Base-by-base conservation (phyloP, 2,329 filamentous ascomycete species). In the Colletotrichum camelliae region DNA sequence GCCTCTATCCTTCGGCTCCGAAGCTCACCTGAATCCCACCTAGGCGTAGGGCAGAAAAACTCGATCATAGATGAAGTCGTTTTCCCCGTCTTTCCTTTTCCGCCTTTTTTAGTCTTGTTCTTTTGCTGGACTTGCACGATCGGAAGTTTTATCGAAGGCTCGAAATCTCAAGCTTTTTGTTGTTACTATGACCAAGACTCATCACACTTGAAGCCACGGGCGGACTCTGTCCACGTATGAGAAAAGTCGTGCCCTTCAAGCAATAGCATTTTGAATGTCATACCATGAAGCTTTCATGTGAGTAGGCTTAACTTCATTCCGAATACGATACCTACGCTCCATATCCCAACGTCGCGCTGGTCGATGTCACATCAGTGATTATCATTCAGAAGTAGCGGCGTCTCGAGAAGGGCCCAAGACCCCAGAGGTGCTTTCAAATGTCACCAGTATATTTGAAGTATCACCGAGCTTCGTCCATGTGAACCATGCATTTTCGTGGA, bases 11-110 rank as follows among this genome's bases (percentile, higher is more conserved):
- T 52, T 7, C 7, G 43, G 21, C n/a, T 16, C 4, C 7, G 13
- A 13, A 12, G 7, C 21, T n/a, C 10, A 21, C n/a, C n/a, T 5
- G n/a, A 21, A 21, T 12, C n/a, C 10, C n/a, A 21, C n/a, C 43
- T 21, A 52, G 12, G 5, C 43, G 21, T n/a, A 21, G 5, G 10
- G 18, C 4, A 13, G 18, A 16, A 13, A 21, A 52, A 21, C n/a
- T 52, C 12, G 4, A 3, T 16, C 12, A n/a, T 5, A 21, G 10
- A 48, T 1, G 43, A 4, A 0, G n/a, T 13, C 43, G 2, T 6
- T 1, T 5, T 13, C 13, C 21, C 43, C 43, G n/a, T 52, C 5
- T 12, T 52, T 48, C 10, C 18, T 6, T 12, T 18, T 18, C 39
- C 18, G 18, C 5, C 10, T 9, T 18, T n/a, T n/a, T 18, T 0